Evolutionary conservation across 257 asterid genomes (phyloP).

Genomic region (Petunia secreta): DNA sequence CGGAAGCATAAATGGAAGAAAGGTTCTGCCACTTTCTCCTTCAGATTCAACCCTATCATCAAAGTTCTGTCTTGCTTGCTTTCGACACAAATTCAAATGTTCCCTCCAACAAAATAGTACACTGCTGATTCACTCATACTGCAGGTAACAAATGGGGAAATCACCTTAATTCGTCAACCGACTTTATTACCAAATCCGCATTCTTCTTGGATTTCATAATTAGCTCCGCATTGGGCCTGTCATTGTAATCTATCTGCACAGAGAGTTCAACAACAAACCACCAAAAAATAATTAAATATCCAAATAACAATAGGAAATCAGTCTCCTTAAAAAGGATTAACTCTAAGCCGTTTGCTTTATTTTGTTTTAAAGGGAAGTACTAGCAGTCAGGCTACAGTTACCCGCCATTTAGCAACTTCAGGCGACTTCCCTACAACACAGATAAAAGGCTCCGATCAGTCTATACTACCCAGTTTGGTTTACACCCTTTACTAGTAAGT

Average conservation of each 20-base stretch:
- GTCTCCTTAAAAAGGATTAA: background rate
- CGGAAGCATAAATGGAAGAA: background rate
- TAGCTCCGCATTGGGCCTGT: conserved; percentile 90
- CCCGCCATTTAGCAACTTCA: conserved; percentile 93
- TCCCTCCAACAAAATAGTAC: background rate
- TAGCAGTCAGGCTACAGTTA: conserved; percentile 31
- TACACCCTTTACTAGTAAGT: conserved; percentile 8
- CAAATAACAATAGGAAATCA: background rate
- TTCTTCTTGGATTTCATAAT: conserved; percentile 69
- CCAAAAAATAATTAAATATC: background rate
- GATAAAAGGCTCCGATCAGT: conserved; percentile 29
- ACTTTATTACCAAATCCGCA: conserved; percentile 81
- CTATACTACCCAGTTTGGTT: background rate
- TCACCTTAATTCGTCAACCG: conserved; percentile 60
- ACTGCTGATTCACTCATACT: background rate
- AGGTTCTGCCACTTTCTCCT: background rate
- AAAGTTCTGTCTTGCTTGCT: background rate
- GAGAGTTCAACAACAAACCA: conserved; percentile 26
- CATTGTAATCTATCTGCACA: conserved; percentile 78
- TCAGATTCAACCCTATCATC: background rate
- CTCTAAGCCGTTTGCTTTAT: background rate
- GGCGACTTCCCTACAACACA: conserved; percentile 64
- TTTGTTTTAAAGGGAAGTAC: background rate
- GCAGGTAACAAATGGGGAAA: background rate
- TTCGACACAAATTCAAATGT: background rate